These are phyloP conservation scores for Auriscalpium vulgare DNA, from an alignment of 768 basidiomycete genomes.

Conservation along the genomic window DNA sequence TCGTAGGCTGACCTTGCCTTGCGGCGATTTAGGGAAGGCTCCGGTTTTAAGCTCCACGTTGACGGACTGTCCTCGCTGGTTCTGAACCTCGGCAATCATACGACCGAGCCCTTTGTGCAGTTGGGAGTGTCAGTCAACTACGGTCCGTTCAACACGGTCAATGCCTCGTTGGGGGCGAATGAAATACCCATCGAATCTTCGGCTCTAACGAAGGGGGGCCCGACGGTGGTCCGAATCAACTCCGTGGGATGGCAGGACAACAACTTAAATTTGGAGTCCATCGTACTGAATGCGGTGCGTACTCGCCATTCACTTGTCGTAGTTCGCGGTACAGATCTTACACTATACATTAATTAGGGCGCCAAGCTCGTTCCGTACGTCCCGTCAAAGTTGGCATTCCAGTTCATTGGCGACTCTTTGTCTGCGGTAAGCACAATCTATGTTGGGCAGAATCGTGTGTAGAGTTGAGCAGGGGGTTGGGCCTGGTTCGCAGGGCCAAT, in stretches of 20 bases:
- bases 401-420: constrained; percentile 52
- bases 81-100: constrained; percentile 41
- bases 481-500: constrained; percentile 41
- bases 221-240: constrained; percentile 36
- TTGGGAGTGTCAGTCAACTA: constrained; percentile 44
- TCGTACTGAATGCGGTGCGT: constrained; percentile 36
- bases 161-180: constrained; percentile 41
- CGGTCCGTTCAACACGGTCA: constrained; percentile 36
- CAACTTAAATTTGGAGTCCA: constrained; percentile 42
- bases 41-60: constrained; percentile 44
- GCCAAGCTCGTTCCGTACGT: constrained; percentile 38
- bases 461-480: neutral
- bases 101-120: constrained; percentile 37
- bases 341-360: constrained; percentile 31
- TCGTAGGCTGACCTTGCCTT: too few relatives aligned
- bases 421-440: constrained; percentile 34
- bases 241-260: constrained; percentile 56
- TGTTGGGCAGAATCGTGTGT: too few relatives aligned
- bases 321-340: neutral
- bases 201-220: neutral
- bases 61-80: constrained; percentile 33
- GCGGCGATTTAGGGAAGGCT: constrained; percentile 34
- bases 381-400: constrained; percentile 38
- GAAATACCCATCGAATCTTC: constrained; percentile 27
- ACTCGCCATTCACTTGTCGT: neutral